Conservation (phyloP, 2,329 filamentous ascomycete genomes). For the Atkinsonella texensis region DNA sequence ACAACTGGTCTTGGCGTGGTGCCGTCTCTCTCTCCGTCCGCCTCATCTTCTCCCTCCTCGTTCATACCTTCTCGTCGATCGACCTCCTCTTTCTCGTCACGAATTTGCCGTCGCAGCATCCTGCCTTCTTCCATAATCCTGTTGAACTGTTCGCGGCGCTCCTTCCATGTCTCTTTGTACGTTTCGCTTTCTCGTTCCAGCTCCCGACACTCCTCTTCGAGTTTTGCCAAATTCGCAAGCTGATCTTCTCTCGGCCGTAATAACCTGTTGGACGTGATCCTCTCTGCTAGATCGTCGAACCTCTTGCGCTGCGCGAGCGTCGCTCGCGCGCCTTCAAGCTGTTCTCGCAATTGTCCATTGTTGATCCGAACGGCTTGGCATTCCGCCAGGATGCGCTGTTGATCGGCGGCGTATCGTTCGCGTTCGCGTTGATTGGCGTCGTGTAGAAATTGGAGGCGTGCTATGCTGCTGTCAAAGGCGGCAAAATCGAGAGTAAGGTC, state of each 20-base stretch:
- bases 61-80: conserved; percentile 77
- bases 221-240: conserved; percentile 60
- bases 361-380: conserved; percentile 67
- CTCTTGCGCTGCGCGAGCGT: conserved; percentile 68
- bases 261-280: conserved; percentile 70
- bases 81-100: conserved; percentile 91
- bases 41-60: conserved; percentile 51
- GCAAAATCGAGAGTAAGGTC: conserved; percentile 82
- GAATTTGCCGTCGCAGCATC: conserved; percentile 70
- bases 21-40: conserved; percentile 32
- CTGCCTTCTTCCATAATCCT: conserved; percentile 86
- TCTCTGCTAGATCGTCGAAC: conserved; percentile 80
- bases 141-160: conserved; percentile 76
- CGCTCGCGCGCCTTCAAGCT: conserved; percentile 64
- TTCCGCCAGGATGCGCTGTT: conserved; percentile 64
- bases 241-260: conserved; percentile 80
- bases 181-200: conserved; percentile 73
- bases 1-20: conserved; percentile 38
- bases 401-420: conserved; percentile 70
- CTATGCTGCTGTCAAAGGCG: conserved; percentile 74
- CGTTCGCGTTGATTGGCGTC: conserved; percentile 76
- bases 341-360: conserved; percentile 58
- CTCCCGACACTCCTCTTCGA: conserved; percentile 80
- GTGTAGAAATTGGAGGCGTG: conserved; percentile 76
- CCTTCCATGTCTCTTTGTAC: conserved; percentile 73